Evolutionary conservation across 345 rosid species (phyloP).

Genomic region (Garcia nutans): DNA sequence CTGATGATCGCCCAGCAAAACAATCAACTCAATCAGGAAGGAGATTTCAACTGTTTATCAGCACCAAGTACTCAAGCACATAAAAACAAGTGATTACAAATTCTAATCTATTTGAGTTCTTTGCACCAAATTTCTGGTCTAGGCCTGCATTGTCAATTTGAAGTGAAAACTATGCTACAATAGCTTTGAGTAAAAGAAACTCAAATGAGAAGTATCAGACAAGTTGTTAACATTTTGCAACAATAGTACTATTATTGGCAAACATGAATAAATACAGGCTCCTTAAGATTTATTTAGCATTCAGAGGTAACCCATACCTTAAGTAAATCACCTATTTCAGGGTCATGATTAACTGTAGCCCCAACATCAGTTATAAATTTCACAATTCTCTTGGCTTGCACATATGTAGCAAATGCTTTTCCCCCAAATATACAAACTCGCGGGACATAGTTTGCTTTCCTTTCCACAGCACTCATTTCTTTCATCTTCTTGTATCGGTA

Average conservation of each 20-base stretch:
- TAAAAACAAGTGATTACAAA: too few species aligned
- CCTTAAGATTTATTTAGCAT: not conserved
- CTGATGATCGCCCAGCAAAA: too few species aligned
- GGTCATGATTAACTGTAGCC: slow-evolving; percentile 63
- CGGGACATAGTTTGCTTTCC: slow-evolving; percentile 52
- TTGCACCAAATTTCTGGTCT: too few species aligned
- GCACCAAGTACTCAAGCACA: too few species aligned
- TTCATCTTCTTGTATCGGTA: slow-evolving; percentile 81
- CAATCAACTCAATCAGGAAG: too few species aligned
- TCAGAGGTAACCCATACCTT: slow-evolving; percentile 44
- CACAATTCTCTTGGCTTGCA: slow-evolving; percentile 83
- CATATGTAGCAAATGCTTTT: slow-evolving; percentile 75
- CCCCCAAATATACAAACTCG: slow-evolving; percentile 83
- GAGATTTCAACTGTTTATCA: too few species aligned
- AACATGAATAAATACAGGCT: too few species aligned
- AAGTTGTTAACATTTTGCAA: too few species aligned
- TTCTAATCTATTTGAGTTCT: too few species aligned
- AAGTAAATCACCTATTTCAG: slow-evolving; percentile 67
- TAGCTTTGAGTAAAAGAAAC: not conserved
- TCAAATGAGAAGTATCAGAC: not conserved
- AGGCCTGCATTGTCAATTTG: too few species aligned
- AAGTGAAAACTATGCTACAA: too few species aligned
- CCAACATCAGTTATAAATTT: slow-evolving; percentile 76
- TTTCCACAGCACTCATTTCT: slow-evolving; percentile 62
- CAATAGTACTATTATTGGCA: too few species aligned